Conservation (phyloP, 164 flowering plant genomes). For the Magnolia sinica region DNA sequence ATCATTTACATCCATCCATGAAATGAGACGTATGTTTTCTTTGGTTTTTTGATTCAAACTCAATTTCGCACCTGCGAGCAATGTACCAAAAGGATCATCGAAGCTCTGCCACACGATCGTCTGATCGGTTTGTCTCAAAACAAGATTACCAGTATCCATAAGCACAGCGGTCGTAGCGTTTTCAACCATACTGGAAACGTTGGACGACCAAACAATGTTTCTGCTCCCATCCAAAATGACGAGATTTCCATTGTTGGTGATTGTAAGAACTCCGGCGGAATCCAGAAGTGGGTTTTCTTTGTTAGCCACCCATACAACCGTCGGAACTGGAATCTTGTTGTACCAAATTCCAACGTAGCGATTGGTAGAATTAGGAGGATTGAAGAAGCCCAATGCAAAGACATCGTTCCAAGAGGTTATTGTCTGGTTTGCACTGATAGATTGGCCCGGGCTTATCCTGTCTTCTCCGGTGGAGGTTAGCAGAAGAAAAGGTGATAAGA, state of each 20-base stretch:
- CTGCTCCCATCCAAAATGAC: neutral
- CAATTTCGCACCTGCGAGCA: neutral
- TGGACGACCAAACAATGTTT: conserved; percentile 2
- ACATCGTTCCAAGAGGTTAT: conserved; percentile 11
- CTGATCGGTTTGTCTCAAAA: neutral
- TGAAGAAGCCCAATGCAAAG: conserved; percentile 31
- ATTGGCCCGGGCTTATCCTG: neutral
- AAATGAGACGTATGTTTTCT: neutral
- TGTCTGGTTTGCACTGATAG: conserved; percentile 1
- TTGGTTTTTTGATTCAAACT: neutral
- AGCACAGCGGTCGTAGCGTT: neutral
- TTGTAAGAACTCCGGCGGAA: conserved; percentile 10
- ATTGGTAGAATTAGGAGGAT: conserved; percentile 20
- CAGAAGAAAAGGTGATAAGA: too few species aligned
- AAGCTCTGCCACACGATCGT: conserved; percentile 10
- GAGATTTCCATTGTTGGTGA: conserved; percentile 19
- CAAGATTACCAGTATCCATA: conserved; percentile 12
- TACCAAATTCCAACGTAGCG: conserved; percentile 33
- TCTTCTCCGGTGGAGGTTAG: too few species aligned
- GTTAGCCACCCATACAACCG: conserved; percentile 31
- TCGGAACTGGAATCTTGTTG: neutral
- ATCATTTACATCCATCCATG: neutral
- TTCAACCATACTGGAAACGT: neutral
- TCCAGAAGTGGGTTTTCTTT: conserved; percentile 15
- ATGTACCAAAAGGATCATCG: neutral